A percentile compares a stretch with the other conserved stretches of the same genome.
phyloP scores from a whole-genome alignment of 768 basidiomycete species.

The Trametes sanguinea region DNA sequence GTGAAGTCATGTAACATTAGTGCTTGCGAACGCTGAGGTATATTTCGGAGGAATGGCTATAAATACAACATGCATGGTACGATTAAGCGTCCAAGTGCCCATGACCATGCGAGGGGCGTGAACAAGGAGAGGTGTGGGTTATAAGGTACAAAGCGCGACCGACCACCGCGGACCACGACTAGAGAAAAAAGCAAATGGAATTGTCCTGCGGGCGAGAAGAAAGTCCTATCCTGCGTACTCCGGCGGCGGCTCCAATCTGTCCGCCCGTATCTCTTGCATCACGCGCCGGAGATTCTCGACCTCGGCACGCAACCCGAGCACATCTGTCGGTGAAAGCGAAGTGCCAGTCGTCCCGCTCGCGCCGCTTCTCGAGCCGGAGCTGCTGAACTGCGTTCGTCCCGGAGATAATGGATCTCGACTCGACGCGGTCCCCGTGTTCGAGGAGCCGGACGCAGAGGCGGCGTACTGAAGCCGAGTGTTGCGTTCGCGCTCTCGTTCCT shows the following conservation, averaged over 20 bases:
- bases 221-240: slow-evolving; percentile 19
- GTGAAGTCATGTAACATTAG: too few species aligned
- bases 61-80: neutral
- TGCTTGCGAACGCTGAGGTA: too few species aligned
- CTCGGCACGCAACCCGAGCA: slow-evolving; percentile 31
- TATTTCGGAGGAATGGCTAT: neutral
- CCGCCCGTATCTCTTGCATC: slow-evolving; percentile 30
- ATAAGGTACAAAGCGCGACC: neutral
- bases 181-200: neutral
- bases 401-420: slow-evolving; percentile 14
- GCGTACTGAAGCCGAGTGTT: slow-evolving; percentile 10
- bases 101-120: neutral
- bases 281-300: slow-evolving; percentile 32
- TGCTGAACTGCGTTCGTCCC: neutral
- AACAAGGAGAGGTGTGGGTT: too few species aligned
- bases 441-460: neutral
- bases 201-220: neutral
- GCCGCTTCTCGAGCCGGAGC: neutral
- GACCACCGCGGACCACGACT: neutral
- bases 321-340: slow-evolving; percentile 25
- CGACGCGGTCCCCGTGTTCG: slow-evolving; percentile 10
- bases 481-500: slow-evolving; percentile 8
- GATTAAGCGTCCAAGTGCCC: neutral
- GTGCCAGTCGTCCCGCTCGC: neutral
- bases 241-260: slow-evolving; percentile 30